These are phyloP conservation scores for Penicillium expansum DNA, from an alignment of 2,329 filamentous ascomycete genomes.

Conservation along the genomic window DNA sequence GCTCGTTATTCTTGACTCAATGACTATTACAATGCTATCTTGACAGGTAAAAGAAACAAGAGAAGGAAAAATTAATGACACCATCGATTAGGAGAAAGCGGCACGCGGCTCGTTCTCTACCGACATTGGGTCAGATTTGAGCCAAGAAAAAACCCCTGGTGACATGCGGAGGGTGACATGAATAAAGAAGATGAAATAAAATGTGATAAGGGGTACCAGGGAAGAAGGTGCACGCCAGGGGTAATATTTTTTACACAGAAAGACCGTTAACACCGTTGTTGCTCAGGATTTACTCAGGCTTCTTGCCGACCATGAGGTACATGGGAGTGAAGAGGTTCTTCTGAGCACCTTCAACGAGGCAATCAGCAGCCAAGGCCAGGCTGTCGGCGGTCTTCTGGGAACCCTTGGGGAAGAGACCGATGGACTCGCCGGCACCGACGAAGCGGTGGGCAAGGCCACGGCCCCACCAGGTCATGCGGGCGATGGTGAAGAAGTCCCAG, in stretches of 20 bases:
- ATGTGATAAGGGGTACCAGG: conserved; percentile 13
- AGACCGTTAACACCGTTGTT: conserved; percentile 1
- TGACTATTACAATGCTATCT: conserved; percentile 29
- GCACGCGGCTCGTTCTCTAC: conserved; percentile 4
- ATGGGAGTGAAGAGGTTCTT: conserved; percentile 97
- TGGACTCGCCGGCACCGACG: conserved; percentile 70
- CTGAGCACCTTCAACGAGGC: conserved; percentile 78
- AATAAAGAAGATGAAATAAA: conserved; percentile 8
- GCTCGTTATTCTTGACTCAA: conserved; percentile 30
- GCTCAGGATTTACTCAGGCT: conserved; percentile 56
- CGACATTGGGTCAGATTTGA: conserved; percentile 4
- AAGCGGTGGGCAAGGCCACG: conserved; percentile 72
- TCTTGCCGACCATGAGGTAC: conserved; percentile 94
- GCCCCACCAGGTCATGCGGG: conserved; percentile 84
- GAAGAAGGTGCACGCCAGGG: conserved; percentile 13
- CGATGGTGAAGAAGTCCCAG: conserved; percentile 76
- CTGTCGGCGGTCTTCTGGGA: conserved; percentile 95
- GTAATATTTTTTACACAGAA: conserved; percentile 8
- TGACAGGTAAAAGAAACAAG: conserved; percentile 19
- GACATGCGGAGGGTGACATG: conserved; percentile 8
- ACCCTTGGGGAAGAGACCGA: conserved; percentile 73
- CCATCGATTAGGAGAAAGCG: conserved; percentile 11
- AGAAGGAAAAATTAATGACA: conserved; percentile 16
- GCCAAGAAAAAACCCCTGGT: conserved; percentile 5
- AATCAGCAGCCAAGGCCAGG: conserved; percentile 76